Evolutionary conservation across 2,329 filamentous ascomycete genomes (phyloP).

Genomic region (Corinectria fuckeliana): DNA sequence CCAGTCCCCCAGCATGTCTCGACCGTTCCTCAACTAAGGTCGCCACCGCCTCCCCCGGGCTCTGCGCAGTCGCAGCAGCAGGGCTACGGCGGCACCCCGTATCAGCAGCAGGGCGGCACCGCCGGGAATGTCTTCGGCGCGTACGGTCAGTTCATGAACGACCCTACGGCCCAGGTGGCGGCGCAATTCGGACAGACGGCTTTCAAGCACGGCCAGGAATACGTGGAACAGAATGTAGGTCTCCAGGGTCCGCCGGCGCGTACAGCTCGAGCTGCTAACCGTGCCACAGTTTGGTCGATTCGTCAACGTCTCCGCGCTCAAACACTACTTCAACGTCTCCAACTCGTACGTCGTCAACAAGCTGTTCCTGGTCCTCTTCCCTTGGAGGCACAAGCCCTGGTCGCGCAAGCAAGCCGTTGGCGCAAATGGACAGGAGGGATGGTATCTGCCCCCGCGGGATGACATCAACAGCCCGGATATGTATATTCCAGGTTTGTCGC

Average conservation of each 20-base stretch:
- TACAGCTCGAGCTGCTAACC: constrained; percentile 19
- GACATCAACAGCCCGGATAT: constrained; percentile 98
- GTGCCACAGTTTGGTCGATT: constrained; percentile 65
- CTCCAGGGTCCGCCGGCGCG: background rate
- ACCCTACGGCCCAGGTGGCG: constrained; percentile 93
- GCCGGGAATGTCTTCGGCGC: constrained; percentile 67
- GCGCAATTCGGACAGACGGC: constrained; percentile 93
- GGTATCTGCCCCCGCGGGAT: constrained; percentile 90
- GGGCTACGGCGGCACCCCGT: constrained; percentile 73
- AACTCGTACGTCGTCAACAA: constrained; percentile 97
- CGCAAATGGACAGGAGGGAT: constrained; percentile 72
- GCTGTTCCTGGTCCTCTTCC: constrained; percentile 90
- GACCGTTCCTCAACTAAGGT: constrained; percentile 94
- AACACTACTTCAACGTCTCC: constrained; percentile 99
- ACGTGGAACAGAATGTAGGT: constrained; percentile 91
- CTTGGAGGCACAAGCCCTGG: constrained; percentile 98
- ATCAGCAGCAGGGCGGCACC: constrained; percentile 68
- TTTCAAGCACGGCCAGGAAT: constrained; percentile 89
- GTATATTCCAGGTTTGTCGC: constrained; percentile 80
- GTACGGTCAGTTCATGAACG: constrained; percentile 94
- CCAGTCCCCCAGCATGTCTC: constrained; percentile 98
- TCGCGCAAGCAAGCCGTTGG: constrained; percentile 84
- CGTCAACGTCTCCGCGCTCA: constrained; percentile 89
- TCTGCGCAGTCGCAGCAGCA: constrained; percentile 71
- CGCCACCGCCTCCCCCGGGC: constrained; percentile 81